phyloP scores from a whole-genome alignment of 192 early-diverging fungal genomes.

The Lunasporangiospora selenospora region DNA sequence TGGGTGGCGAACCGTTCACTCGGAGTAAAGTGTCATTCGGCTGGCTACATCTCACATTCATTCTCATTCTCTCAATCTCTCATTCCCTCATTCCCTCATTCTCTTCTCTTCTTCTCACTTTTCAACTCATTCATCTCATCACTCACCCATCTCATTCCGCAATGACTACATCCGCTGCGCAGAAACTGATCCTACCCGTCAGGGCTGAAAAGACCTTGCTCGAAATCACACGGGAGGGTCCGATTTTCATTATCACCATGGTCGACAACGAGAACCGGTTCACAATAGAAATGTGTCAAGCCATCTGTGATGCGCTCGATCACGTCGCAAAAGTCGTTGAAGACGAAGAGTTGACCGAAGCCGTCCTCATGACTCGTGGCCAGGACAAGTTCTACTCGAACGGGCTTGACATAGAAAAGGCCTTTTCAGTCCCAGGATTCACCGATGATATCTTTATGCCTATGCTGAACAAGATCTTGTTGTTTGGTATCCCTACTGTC shows the following conservation, averaged over 20 bases:
- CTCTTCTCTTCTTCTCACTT: background rate
- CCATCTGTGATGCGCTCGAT: slow-evolving; percentile 67
- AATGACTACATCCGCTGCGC: background rate
- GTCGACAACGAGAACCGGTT: slow-evolving; percentile 76
- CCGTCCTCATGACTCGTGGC: slow-evolving; percentile 67
- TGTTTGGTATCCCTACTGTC: slow-evolving; percentile 73
- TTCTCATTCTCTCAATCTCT: too few relatives aligned
- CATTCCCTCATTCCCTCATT: background rate
- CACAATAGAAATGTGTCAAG: slow-evolving; percentile 58
- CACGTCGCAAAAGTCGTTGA: slow-evolving; percentile 55
- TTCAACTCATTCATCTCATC: background rate
- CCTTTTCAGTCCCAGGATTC: slow-evolving; percentile 49
- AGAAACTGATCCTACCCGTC: background rate
- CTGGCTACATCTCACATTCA: too few relatives aligned
- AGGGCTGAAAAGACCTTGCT: slow-evolving; percentile 3
- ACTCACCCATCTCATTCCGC: background rate
- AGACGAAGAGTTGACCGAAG: slow-evolving; percentile 50
- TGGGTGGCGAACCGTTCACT: too few relatives aligned
- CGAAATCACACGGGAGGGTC: slow-evolving; percentile 49
- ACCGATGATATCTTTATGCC: slow-evolving; percentile 58
- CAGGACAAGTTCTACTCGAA: slow-evolving; percentile 77
- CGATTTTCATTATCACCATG: slow-evolving; percentile 70
- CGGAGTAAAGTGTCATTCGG: too few relatives aligned
- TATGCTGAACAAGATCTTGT: slow-evolving; percentile 67
- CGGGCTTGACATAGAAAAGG: slow-evolving; percentile 64